Conservation (phyloP, 2,329 filamentous ascomycete genomes). For the Emmonsia crescens region DNA sequence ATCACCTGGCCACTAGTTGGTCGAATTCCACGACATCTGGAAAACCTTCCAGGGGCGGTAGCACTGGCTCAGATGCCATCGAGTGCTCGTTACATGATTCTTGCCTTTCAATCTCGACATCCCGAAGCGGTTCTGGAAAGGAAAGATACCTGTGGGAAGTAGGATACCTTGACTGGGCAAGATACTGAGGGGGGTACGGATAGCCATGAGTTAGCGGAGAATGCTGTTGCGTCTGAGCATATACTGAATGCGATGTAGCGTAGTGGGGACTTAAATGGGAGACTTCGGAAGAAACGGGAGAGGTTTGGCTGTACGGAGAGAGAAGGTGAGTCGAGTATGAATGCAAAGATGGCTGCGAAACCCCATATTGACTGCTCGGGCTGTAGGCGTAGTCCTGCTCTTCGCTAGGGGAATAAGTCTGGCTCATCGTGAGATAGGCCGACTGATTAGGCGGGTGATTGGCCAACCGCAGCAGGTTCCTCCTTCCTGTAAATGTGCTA, state of each 20-base stretch:
- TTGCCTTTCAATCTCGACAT: conserved; percentile 34
- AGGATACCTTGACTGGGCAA: conserved; percentile 23
- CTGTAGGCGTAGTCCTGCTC: conserved; percentile 18
- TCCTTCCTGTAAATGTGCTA: neutral
- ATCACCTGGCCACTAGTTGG: conserved; percentile 35
- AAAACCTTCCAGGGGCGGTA: conserved; percentile 35
- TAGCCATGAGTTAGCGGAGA: conserved; percentile 19
- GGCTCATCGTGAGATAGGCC: conserved; percentile 17
- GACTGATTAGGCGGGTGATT: neutral
- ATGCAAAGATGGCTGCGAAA: conserved; percentile 23
- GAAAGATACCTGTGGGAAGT: conserved; percentile 25
- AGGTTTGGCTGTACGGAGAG: conserved; percentile 24
- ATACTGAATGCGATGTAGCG: conserved; percentile 23
- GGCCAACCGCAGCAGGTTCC: neutral
- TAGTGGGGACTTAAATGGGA: conserved; percentile 23
- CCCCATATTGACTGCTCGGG: conserved; percentile 17
- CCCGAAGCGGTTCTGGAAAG: conserved; percentile 25
- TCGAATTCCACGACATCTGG: conserved; percentile 38
- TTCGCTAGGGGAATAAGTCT: conserved; percentile 18
- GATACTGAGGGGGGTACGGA: conserved; percentile 26
- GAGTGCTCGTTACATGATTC: conserved; percentile 34
- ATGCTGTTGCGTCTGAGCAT: conserved; percentile 24
- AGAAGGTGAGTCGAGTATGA: conserved; percentile 29
- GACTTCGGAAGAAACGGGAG: conserved; percentile 21
- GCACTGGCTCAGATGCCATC: conserved; percentile 35